Evolutionary conservation across 2,329 filamentous ascomycete genomes (phyloP).

Genomic region (Cladophialophora immunda): DNA sequence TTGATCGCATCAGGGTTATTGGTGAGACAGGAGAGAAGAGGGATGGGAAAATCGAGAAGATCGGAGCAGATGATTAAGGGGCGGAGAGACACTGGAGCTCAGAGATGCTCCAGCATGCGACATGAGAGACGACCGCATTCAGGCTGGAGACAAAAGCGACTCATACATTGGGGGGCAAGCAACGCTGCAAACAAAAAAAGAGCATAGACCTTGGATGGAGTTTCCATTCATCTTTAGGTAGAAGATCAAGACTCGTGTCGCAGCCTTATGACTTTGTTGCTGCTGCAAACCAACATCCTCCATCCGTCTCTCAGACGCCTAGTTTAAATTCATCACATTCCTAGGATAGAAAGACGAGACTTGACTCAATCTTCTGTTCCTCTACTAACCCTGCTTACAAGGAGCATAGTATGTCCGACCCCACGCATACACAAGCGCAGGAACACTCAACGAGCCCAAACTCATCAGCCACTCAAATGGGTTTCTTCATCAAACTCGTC

Average conservation of each 20-base stretch:
- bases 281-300: neutral
- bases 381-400: neutral
- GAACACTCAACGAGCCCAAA: conserved; percentile 45
- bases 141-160: conserved; percentile 12
- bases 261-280: neutral
- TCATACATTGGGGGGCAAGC: conserved; percentile 3
- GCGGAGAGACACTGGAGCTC: neutral
- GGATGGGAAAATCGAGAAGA: conserved; percentile 93
- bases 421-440: conserved; percentile 48
- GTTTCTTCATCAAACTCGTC: conserved; percentile 40
- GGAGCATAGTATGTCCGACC: conserved; percentile 62
- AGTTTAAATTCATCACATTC: neutral
- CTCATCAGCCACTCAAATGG: conserved; percentile 28
- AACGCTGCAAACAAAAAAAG: conserved; percentile 2
- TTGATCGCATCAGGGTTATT: conserved; percentile 71
- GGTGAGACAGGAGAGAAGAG: conserved; percentile 92
- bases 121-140: conserved; percentile 33
- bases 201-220: neutral
- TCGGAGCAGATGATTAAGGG: conserved; percentile 70
- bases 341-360: neutral
- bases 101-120: conserved; percentile 15
- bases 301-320: no score
- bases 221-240: neutral
- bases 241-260: neutral
- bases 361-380: neutral